Evolutionary conservation across 768 basidiomycete genomes (phyloP).

Genomic region (Trametes cubensis): DNA sequence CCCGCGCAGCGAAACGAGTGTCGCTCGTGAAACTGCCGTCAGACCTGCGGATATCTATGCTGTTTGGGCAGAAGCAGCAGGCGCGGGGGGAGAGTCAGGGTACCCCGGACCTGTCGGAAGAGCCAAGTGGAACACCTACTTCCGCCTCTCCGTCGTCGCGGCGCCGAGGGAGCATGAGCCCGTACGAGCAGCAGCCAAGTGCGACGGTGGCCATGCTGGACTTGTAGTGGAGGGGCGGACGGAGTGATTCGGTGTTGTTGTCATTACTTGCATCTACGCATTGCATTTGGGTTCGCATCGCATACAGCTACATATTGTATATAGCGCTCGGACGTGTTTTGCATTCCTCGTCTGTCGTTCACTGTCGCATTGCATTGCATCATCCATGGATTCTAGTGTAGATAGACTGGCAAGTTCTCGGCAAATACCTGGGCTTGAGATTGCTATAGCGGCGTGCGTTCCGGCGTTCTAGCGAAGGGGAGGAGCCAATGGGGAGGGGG

Average conservation of each 20-base stretch:
- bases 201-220: conserved; percentile 29
- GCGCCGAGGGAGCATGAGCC: conserved; percentile 16
- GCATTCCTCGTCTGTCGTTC: conserved; percentile 19
- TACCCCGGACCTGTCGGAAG: conserved; percentile 13
- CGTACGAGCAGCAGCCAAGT: conserved; percentile 23
- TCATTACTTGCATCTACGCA: conserved; percentile 5
- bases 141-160: conserved; percentile 13
- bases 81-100: conserved; percentile 24
- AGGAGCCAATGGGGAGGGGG: conserved; percentile 1
- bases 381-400: background rate
- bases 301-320: background rate
- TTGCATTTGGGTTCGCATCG: conserved; percentile 6
- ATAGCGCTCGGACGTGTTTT: background rate
- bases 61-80: conserved; percentile 34
- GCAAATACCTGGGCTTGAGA: background rate
- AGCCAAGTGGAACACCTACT: conserved; percentile 7
- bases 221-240: conserved; percentile 17
- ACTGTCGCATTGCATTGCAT: conserved; percentile 14
- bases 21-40: conserved; percentile 79
- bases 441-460: background rate
- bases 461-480: conserved; percentile 3
- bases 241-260: background rate
- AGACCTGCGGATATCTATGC: conserved; percentile 40
- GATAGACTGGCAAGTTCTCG: background rate
- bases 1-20: conserved; percentile 81